phyloP scores from a whole-genome alignment of 108 stramenopile species.

The Poteriospumella lacustris region DNA sequence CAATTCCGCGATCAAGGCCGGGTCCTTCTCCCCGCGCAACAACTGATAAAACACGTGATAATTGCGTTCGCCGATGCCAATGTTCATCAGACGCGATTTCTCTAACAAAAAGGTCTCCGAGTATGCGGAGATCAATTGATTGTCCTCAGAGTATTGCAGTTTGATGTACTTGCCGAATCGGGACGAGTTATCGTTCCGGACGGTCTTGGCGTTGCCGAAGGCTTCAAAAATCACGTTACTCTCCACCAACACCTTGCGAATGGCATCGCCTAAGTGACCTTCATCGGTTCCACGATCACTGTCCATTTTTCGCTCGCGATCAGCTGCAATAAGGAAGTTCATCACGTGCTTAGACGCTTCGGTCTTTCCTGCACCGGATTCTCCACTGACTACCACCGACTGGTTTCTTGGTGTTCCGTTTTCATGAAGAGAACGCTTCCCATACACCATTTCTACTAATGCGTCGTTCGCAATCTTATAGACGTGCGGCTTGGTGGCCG shows the following conservation, averaged over 20 bases:
- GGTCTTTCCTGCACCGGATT: constrained; percentile 65
- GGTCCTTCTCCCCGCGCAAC: constrained; percentile 40
- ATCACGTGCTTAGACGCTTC: constrained; percentile 52
- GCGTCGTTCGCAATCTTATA: constrained; percentile 70
- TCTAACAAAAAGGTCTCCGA: constrained; percentile 80
- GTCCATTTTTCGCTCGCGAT: too few species aligned
- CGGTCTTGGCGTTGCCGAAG: constrained; percentile 62
- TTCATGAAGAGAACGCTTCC: not conserved
- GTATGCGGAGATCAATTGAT: constrained; percentile 44
- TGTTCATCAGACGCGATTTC: constrained; percentile 79
- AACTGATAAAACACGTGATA: constrained; percentile 96
- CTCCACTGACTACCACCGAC: constrained; percentile 61
- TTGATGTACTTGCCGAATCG: constrained; percentile 69
- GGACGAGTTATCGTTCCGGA: constrained; percentile 62
- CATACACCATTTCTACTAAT: constrained; percentile 53
- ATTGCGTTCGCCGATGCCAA: constrained; percentile 71
- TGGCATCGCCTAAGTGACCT: constrained; percentile 13
- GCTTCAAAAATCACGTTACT: constrained; percentile 59
- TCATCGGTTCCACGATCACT: not conserved
- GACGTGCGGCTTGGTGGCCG: constrained; percentile 60
- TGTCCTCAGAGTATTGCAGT: constrained; percentile 37
- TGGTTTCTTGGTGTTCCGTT: constrained; percentile 39
- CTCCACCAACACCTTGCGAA: constrained; percentile 46
- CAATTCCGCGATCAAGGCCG: not conserved
- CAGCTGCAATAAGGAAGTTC: constrained; percentile 47